Percentiles rank a stretch among this genome's conserved stretches.
Evolutionary conservation across 1,284 basidiomycete species (phyloP).

Genomic region (Hortiboletus rubellus): DNA sequence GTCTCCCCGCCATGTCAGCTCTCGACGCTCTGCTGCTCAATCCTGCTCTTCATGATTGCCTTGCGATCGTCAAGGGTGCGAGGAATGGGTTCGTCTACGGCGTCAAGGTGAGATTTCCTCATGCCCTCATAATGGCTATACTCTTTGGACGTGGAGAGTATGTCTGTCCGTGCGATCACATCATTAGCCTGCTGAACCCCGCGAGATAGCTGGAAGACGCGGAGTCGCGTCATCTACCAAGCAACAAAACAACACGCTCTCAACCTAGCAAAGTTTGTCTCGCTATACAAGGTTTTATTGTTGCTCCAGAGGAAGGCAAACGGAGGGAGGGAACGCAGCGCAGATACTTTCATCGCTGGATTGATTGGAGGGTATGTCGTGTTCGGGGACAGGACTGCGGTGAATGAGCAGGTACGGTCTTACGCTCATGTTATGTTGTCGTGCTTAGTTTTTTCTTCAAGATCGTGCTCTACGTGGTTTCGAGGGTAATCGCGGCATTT

Average conservation of each 20-base stretch:
- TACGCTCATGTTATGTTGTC: neutral
- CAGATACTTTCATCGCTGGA: slow-evolving; percentile 93
- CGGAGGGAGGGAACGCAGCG: slow-evolving; percentile 75
- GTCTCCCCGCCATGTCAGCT: slow-evolving; percentile 24
- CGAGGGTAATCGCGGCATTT: slow-evolving; percentile 85
- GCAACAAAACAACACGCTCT: slow-evolving; percentile 90
- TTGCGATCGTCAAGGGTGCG: slow-evolving; percentile 92
- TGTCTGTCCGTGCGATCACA: slow-evolving; percentile 35
- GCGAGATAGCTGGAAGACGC: slow-evolving; percentile 61
- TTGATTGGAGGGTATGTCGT: slow-evolving; percentile 90
- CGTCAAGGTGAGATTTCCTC: slow-evolving; percentile 96
- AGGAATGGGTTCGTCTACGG: slow-evolving; percentile 93
- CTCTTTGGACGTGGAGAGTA: slow-evolving; percentile 89
- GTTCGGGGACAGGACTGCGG: slow-evolving; percentile 93
- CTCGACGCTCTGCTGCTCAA: slow-evolving; percentile 46
- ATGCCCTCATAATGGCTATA: slow-evolving; percentile 98
- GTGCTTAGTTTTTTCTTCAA: slow-evolving; percentile 34
- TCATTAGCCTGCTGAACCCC: slow-evolving; percentile 11
- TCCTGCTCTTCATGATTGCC: slow-evolving; percentile 85
- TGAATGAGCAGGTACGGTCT: slow-evolving; percentile 90
- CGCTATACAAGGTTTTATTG: slow-evolving; percentile 88
- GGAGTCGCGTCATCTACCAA: slow-evolving; percentile 69
- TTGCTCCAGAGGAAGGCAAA: slow-evolving; percentile 80
- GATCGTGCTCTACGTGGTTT: slow-evolving; percentile 97
- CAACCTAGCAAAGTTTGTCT: slow-evolving; percentile 92